Conservation (phyloP, 2,329 filamentous ascomycete genomes). For the Aspergillus fijiensis region DNA sequence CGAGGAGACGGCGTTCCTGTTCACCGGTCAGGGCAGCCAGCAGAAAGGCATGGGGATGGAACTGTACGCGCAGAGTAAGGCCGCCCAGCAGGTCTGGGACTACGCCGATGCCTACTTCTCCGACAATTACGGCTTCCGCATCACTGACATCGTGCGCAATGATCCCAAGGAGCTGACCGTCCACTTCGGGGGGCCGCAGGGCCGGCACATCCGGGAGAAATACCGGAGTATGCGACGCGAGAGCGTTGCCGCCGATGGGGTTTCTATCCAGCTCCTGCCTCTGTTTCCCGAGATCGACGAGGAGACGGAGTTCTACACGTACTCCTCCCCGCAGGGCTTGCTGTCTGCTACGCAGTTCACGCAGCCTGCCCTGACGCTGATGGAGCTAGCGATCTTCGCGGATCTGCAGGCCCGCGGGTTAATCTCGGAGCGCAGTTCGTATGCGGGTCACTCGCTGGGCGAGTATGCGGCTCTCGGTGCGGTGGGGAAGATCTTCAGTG, state of each 20-base stretch:
- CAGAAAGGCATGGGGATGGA: conserved; percentile 99
- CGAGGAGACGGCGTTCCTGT: conserved; percentile 92
- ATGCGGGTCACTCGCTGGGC: conserved; percentile 92
- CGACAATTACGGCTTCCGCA: conserved; percentile 91
- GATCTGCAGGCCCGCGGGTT: conserved; percentile 95
- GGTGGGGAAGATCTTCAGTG: conserved; percentile 92
- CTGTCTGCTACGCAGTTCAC: conserved; percentile 96
- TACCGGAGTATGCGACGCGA: conserved; percentile 97
- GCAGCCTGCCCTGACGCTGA: conserved; percentile 88
- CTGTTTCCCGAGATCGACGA: conserved; percentile 88
- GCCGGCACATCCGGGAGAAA: conserved; percentile 92
- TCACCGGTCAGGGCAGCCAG: conserved; percentile 94
- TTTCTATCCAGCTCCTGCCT: too few species aligned
- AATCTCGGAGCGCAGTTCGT: conserved; percentile 87
- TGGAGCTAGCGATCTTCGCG: conserved; percentile 98
- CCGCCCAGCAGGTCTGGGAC: conserved; percentile 94
- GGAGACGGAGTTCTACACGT: conserved; percentile 87
- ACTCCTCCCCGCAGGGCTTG: conserved; percentile 84
- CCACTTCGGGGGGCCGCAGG: conserved; percentile 89
- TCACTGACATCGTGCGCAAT: conserved; percentile 96
- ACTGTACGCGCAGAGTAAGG: conserved; percentile 81
- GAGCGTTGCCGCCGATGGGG: conserved; percentile 15
- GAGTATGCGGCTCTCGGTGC: conserved; percentile 95
- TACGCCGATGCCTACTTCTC: conserved; percentile 92
- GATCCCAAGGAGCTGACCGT: conserved; percentile 96